A percentile compares a stretch with the other conserved stretches of the same genome.
Evolutionary conservation across 2,329 filamentous ascomycete genomes (phyloP).

Genomic region (Colletotrichum echinochloae): DNA sequence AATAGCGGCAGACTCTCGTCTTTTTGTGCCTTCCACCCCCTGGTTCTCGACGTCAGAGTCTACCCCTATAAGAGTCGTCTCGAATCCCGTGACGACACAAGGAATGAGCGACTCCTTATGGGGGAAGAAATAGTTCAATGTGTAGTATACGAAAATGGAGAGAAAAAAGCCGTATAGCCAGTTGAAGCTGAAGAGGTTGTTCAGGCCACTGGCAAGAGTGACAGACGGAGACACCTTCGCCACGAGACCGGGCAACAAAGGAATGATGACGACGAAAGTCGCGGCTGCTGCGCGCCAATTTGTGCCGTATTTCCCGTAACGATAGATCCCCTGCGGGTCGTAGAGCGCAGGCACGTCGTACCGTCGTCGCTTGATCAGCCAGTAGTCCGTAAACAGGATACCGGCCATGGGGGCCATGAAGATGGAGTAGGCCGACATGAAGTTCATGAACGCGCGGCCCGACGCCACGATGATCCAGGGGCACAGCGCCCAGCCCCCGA

Average conservation of each 20-base stretch:
- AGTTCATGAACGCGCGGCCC: slow-evolving; percentile 47
- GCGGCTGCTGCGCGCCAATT: slow-evolving; percentile 51
- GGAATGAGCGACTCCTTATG: slow-evolving; percentile 43
- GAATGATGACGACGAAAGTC: slow-evolving; percentile 46
- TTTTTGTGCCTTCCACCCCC: neutral
- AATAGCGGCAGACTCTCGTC: neutral
- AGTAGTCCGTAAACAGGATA: slow-evolving; percentile 56
- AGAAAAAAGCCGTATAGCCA: slow-evolving; percentile 48
- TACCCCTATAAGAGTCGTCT: slow-evolving; percentile 35
- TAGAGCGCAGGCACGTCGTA: slow-evolving; percentile 58
- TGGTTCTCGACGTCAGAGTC: slow-evolving; percentile 32
- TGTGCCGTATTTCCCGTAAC: slow-evolving; percentile 47
- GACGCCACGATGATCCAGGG: slow-evolving; percentile 52
- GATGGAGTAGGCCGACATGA: slow-evolving; percentile 50
- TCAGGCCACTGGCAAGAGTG: slow-evolving; percentile 42
- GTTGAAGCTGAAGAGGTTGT: slow-evolving; percentile 47
- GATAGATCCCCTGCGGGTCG: slow-evolving; percentile 55
- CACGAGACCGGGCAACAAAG: slow-evolving; percentile 43
- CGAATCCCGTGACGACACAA: slow-evolving; percentile 40
- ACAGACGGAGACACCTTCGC: slow-evolving; percentile 45
- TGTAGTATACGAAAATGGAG: slow-evolving; percentile 42
- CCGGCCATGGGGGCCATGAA: slow-evolving; percentile 57
- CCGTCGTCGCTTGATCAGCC: slow-evolving; percentile 51
- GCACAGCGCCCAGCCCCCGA: slow-evolving; percentile 51
- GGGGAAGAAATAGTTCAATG: slow-evolving; percentile 43